phyloP scores from a whole-genome alignment of 306 rosid species.

The Cucurbita ficifolia region DNA sequence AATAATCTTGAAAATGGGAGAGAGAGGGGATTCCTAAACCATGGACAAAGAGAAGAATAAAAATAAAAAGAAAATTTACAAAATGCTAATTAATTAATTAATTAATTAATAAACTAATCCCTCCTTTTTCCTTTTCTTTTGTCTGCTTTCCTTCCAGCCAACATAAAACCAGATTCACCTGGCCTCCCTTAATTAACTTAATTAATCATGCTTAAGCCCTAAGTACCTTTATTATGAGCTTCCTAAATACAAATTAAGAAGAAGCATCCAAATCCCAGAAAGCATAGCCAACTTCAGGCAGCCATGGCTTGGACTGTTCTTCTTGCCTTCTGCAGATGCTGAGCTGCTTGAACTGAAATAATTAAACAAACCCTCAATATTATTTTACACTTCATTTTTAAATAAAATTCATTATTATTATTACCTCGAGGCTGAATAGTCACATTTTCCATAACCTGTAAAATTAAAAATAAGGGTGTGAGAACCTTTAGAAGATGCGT shows the following conservation, averaged over 20 bases:
- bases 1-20: neutral
- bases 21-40: conserved; percentile 51
- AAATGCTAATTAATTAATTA: conserved; percentile 11
- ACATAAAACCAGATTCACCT: conserved; percentile 1
- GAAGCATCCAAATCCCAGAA: conserved; percentile 19
- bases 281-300: conserved; percentile 42
- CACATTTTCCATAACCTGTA: conserved; percentile 74
- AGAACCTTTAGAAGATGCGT: too few relatives aligned
- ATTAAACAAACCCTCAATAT: neutral
- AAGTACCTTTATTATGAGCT: conserved; percentile 15
- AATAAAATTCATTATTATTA: neutral
- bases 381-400: neutral
- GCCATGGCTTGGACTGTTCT: conserved; percentile 9
- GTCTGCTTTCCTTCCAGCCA: neutral
- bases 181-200: neutral
- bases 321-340: conserved; percentile 24
- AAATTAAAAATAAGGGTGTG: neutral
- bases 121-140: neutral
- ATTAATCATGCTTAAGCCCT: neutral
- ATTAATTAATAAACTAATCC: neutral
- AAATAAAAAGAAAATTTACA: conserved; percentile 19
- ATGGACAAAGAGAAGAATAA: conserved; percentile 54
- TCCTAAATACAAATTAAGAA: conserved; percentile 21
- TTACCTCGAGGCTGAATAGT: conserved; percentile 46
- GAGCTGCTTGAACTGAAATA: conserved; percentile 35